A percentile compares a stretch with the other conserved stretches of the same genome.
phyloP scores from a whole-genome alignment of 805 yeast genomes.

The Isabelozyma gotoi region DNA sequence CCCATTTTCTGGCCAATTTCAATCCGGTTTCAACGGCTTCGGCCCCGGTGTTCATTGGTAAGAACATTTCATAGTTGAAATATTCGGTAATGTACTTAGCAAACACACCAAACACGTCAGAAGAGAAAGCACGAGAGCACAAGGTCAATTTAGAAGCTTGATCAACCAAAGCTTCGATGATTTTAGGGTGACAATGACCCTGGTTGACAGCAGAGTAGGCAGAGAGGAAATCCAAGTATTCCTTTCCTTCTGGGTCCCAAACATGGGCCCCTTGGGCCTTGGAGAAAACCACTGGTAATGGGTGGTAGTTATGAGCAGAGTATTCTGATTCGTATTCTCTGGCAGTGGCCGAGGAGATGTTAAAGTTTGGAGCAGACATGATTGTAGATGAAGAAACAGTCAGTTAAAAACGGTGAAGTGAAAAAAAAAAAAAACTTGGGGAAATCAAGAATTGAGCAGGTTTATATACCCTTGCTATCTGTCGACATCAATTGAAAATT shows the following conservation, averaged over 20 bases:
- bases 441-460: not conserved
- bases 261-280: slow-evolving; percentile 89
- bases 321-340: slow-evolving; percentile 68
- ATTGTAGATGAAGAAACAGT: slow-evolving; percentile 5
- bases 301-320: slow-evolving; percentile 97
- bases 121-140: slow-evolving; percentile 90
- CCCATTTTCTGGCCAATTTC: slow-evolving; percentile 97
- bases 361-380: slow-evolving; percentile 34
- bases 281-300: slow-evolving; percentile 90
- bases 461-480: not conserved
- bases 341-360: slow-evolving; percentile 65
- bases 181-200: slow-evolving; percentile 97
- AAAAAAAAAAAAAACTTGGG: not conserved
- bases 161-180: slow-evolving; percentile 77
- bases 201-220: slow-evolving; percentile 98
- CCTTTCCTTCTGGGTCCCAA: slow-evolving; percentile 97
- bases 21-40: slow-evolving; percentile 97
- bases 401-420: not conserved
- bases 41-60: slow-evolving; percentile 99
- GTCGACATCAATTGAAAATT: not conserved
- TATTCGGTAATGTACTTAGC: slow-evolving; percentile 87
- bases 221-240: slow-evolving; percentile 86
- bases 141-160: slow-evolving; percentile 85
- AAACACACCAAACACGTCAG: slow-evolving; percentile 81
- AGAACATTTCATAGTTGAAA: slow-evolving; percentile 86